A percentile compares a stretch with the other conserved stretches of the same genome.
Conservation (phyloP, 768 basidiomycete species). For the Tylopilus plumbeoviolaceoides region DNA sequence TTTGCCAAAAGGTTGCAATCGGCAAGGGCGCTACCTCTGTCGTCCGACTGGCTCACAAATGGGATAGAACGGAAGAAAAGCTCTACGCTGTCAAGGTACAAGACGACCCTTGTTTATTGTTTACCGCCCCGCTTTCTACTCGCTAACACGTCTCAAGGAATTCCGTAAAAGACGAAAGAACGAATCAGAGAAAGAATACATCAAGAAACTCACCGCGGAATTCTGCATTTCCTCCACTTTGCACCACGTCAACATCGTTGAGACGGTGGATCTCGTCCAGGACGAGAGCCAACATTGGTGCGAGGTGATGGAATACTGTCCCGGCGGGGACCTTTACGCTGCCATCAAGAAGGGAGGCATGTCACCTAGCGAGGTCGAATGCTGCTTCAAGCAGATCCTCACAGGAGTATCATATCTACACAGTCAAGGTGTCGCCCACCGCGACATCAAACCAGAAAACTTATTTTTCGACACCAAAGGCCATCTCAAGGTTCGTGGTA, state of each 20-base stretch:
- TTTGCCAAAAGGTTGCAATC: constrained; percentile 95
- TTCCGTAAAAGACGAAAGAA: constrained; percentile 98
- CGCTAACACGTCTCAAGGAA: constrained; percentile 51
- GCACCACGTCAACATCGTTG: constrained; percentile 91
- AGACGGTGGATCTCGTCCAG: constrained; percentile 99
- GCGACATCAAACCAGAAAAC: constrained; percentile 98
- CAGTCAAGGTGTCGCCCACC: constrained; percentile 94
- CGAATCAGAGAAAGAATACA: constrained; percentile 98
- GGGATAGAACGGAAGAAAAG: constrained; percentile 96
- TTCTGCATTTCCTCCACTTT: constrained; percentile 98
- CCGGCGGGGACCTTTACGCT: constrained; percentile 96
- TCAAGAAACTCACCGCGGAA: constrained; percentile 99
- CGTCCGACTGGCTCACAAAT: constrained; percentile 95
- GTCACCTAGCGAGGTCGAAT: constrained; percentile 90
- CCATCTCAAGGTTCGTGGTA: constrained; percentile 76
- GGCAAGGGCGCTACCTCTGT: constrained; percentile 99
- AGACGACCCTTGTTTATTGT: neutral
- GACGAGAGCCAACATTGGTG: constrained; percentile 97
- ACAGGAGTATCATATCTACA: constrained; percentile 88
- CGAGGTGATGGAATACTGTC: constrained; percentile 99
- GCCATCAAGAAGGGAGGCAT: constrained; percentile 97
- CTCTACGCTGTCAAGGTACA: constrained; percentile 95
- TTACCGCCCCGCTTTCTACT: neutral
- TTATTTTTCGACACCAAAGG: constrained; percentile 90
- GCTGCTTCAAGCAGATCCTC: constrained; percentile 96